Conservation (phyloP, 2,329 filamentous ascomycete genomes). For the Sporothrix pallida region DNA sequence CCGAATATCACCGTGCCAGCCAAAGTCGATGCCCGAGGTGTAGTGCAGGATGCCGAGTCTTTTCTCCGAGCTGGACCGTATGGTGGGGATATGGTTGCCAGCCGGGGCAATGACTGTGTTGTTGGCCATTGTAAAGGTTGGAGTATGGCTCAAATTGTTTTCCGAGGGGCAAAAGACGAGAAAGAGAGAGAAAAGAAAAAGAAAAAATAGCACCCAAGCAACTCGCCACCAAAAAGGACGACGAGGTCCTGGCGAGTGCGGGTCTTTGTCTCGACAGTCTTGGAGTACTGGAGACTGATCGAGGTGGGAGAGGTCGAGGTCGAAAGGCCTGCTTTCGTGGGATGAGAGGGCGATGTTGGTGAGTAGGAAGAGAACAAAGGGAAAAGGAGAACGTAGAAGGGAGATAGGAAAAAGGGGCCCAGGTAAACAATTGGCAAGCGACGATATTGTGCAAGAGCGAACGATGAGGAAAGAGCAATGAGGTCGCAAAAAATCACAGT, state of each 20-base stretch:
- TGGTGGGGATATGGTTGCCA: conserved; percentile 40
- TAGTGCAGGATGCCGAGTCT: conserved; percentile 52
- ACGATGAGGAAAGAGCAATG: conserved; percentile 10
- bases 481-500: conserved; percentile 13
- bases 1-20: conserved; percentile 53
- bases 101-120: conserved; percentile 12
- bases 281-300: neutral
- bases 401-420: neutral
- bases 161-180: neutral
- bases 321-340: conserved; percentile 10
- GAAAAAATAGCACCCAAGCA: neutral
- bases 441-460: neutral
- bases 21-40: conserved; percentile 48
- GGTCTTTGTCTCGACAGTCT: neutral
- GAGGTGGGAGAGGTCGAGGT: neutral
- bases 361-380: neutral
- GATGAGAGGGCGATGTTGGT: neutral
- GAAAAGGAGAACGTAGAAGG: neutral
- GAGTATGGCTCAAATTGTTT: neutral
- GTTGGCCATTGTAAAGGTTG: conserved; percentile 31
- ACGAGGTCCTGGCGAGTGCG: neutral
- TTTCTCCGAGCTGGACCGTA: conserved; percentile 45
- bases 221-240: neutral
- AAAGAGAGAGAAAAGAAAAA: neutral
- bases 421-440: neutral